Evolutionary conservation across 768 basidiomycete species (phyloP).

Genomic region (Punctularia strigosozonata): DNA sequence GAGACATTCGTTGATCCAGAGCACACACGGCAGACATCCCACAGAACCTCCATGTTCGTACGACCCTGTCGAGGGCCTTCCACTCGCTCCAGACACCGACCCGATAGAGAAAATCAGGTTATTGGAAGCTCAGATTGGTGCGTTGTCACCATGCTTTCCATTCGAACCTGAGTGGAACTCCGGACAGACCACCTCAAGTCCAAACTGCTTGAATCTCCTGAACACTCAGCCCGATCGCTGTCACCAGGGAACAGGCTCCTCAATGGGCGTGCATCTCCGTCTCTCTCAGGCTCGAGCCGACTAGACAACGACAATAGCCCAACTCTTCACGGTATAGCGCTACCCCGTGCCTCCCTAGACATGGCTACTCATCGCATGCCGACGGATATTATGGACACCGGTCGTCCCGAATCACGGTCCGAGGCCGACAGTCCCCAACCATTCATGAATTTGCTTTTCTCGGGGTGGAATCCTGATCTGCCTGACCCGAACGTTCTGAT

Average conservation of each 20-base stretch:
- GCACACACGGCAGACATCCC: constrained; percentile 51
- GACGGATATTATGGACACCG: constrained; percentile 11
- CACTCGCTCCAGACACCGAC: constrained; percentile 66
- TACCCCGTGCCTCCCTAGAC: constrained; percentile 17
- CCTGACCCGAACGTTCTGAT: constrained; percentile 63
- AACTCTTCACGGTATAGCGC: constrained; percentile 12
- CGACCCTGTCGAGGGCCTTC: constrained; percentile 75
- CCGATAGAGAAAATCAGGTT: constrained; percentile 69
- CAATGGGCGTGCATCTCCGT: no score
- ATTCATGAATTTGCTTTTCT: constrained; percentile 55
- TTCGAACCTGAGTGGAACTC: no score
- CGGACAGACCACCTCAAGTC: no score
- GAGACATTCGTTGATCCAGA: no score
- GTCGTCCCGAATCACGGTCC: not conserved
- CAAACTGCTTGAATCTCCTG: no score
- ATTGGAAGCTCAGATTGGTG: constrained; percentile 71
- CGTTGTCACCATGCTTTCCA: no score
- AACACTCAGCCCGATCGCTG: no score
- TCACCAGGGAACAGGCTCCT: no score
- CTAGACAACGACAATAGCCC: constrained; percentile 17
- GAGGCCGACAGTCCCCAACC: constrained; percentile 25
- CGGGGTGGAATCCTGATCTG: constrained; percentile 80
- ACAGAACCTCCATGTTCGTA: constrained; percentile 76
- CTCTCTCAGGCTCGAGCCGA: no score
- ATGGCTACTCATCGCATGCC: constrained; percentile 12